These are phyloP conservation scores for Inga oerstediana DNA, from an alignment of 306 rosid genomes.

Conservation along the genomic window DNA sequence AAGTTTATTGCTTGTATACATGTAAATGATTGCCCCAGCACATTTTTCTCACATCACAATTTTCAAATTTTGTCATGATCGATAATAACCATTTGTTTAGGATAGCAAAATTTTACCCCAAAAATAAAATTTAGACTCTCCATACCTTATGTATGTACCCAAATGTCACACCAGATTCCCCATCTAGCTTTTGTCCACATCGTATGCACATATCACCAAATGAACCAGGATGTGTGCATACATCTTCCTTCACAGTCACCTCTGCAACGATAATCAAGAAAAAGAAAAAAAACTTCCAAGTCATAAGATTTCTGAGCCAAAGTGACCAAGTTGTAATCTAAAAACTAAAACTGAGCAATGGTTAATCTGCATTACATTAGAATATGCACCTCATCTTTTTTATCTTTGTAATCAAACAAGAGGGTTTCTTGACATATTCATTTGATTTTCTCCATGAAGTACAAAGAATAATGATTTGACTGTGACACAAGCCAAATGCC, in stretches of 20 bases:
- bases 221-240: conserved; percentile 78
- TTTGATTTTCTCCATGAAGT: neutral
- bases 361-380: neutral
- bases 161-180: conserved; percentile 73
- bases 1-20: neutral
- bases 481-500: conserved; percentile 14
- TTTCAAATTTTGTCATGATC: neutral
- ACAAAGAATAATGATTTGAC: neutral
- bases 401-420: neutral
- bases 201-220: conserved; percentile 74
- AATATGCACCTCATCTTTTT: neutral
- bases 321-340: conserved; percentile 10
- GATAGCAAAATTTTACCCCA: neutral
- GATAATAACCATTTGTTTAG: conserved; percentile 5
- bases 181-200: conserved; percentile 75
- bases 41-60: neutral
- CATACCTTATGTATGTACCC: conserved; percentile 86
- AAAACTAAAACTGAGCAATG: neutral
- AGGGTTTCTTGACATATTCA: neutral
- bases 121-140: neutral
- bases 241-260: conserved; percentile 41
- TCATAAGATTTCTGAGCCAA: conserved; percentile 17
- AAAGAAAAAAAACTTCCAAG: neutral
- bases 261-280: conserved; percentile 43
- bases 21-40: neutral